These are phyloP conservation scores for Camelina neglecta DNA, from an alignment of 345 rosid genomes.

Conservation along the genomic window DNA sequence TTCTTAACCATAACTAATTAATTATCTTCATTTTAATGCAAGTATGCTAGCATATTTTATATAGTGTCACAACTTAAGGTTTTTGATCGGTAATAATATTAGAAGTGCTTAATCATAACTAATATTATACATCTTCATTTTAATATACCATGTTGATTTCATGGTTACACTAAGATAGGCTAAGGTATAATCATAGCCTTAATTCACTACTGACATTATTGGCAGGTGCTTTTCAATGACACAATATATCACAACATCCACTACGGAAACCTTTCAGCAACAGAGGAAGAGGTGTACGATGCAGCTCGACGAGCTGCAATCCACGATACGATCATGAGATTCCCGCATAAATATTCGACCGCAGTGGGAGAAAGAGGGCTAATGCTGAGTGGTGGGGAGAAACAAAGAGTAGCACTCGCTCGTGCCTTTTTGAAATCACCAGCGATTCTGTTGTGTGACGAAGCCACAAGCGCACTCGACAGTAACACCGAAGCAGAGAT, in stretches of 20 bases:
- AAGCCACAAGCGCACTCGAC: constrained; percentile 96
- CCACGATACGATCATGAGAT: constrained; percentile 83
- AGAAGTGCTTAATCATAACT: too few relatives aligned
- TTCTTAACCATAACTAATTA: too few relatives aligned
- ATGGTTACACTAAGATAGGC: too few relatives aligned
- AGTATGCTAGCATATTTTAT: too few relatives aligned
- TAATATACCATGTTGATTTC: too few relatives aligned
- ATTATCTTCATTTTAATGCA: too few relatives aligned
- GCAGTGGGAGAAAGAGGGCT: constrained; percentile 95
- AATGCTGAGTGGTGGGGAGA: constrained; percentile 98
- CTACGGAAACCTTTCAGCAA: constrained; percentile 87
- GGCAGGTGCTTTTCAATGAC: constrained; percentile 92
- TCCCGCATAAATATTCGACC: constrained; percentile 83
- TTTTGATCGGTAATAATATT: too few relatives aligned
- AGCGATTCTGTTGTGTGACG: constrained; percentile 83
- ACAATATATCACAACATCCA: constrained; percentile 93
- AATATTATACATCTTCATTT: too few relatives aligned
- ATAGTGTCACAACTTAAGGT: too few relatives aligned
- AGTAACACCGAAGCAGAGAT: constrained; percentile 96
- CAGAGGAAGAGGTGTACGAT: constrained; percentile 82
- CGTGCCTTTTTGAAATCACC: constrained; percentile 91
- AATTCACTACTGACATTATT: background rate
- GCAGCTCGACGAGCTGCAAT: constrained; percentile 89
- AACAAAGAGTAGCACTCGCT: constrained; percentile 95
- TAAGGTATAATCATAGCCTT: too few relatives aligned